Evolutionary conservation across 345 rosid species (phyloP).

Genomic region (Euphorbia pulcherrima): DNA sequence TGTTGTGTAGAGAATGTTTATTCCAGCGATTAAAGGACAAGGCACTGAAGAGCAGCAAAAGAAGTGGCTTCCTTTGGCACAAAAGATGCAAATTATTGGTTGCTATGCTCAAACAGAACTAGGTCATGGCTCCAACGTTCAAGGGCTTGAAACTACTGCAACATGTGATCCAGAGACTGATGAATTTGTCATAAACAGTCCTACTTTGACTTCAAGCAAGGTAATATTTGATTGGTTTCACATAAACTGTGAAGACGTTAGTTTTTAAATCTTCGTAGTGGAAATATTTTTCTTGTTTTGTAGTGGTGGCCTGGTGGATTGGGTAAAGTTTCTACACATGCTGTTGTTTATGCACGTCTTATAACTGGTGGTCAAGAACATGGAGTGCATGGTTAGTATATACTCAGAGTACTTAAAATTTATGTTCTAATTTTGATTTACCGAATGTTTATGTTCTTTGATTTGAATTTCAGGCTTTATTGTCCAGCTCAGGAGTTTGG

Average conservation of each 20-base stretch:
- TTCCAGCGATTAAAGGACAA: conserved; percentile 92
- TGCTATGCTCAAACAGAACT: conserved; percentile 99
- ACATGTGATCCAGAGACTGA: conserved; percentile 90
- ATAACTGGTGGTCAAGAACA: conserved; percentile 64
- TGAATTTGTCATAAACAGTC: conserved; percentile 84
- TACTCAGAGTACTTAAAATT: background rate
- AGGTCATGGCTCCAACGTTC: conserved; percentile 99
- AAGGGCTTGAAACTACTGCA: conserved; percentile 98
- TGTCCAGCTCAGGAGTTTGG: conserved; percentile 89
- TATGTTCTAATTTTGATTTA: background rate
- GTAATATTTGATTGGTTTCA: conserved; percentile 28
- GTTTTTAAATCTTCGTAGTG: background rate
- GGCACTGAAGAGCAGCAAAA: conserved; percentile 94
- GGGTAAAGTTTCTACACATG: conserved; percentile 91
- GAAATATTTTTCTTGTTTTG: conserved; percentile 18
- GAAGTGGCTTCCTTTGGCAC: conserved; percentile 89
- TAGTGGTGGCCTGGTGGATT: conserved; percentile 99
- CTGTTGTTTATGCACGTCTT: conserved; percentile 89
- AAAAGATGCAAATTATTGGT: conserved; percentile 94
- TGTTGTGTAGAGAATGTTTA: conserved; percentile 74
- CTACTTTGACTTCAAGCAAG: conserved; percentile 88
- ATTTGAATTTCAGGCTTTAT: conserved; percentile 67
- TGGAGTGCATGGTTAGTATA: conserved; percentile 78
- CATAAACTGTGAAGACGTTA: background rate
- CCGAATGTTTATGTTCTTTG: conserved; percentile 15